Percentiles rank a stretch among this genome's conserved stretches.
These are phyloP conservation scores for Neurospora crassa DNA, from an alignment of 2,329 filamentous ascomycete species.

Conservation along the genomic window DNA sequence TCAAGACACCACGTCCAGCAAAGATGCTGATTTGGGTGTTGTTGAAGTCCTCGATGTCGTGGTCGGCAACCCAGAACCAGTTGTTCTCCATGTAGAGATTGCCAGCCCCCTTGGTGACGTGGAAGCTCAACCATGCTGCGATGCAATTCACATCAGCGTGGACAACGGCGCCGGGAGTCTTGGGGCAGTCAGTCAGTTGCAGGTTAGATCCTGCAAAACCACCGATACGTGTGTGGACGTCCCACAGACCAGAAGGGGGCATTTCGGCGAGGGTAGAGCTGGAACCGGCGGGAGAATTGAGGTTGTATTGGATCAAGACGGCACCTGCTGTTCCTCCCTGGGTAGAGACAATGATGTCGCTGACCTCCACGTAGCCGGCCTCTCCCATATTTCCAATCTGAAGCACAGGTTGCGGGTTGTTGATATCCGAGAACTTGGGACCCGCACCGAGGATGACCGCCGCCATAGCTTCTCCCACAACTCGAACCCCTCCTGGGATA, in stretches of 20 bases:
- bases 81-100: constrained; percentile 38
- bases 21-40: constrained; percentile 39
- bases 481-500: constrained; percentile 37
- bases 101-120: constrained; percentile 28
- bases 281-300: constrained; percentile 33
- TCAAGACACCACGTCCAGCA: constrained; percentile 37
- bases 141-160: constrained; percentile 25
- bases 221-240: constrained; percentile 66
- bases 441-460: constrained; percentile 47
- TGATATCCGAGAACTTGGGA: constrained; percentile 43
- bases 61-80: constrained; percentile 40
- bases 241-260: constrained; percentile 53
- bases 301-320: constrained; percentile 64
- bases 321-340: constrained; percentile 59
- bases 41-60: constrained; percentile 39
- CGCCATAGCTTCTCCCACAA: constrained; percentile 48
- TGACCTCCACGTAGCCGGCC: constrained; percentile 56
- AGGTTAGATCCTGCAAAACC: constrained; percentile 61
- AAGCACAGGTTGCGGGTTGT: constrained; percentile 53
- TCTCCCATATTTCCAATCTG: constrained; percentile 52
- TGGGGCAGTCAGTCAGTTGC: constrained; percentile 57
- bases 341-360: constrained; percentile 62
- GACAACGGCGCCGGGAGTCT: constrained; percentile 27
- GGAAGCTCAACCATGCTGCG: constrained; percentile 30
- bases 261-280: constrained; percentile 5